Conservation (phyloP, 1,284 basidiomycete species). For the Microbotryum lychnidis-dioicae region DNA sequence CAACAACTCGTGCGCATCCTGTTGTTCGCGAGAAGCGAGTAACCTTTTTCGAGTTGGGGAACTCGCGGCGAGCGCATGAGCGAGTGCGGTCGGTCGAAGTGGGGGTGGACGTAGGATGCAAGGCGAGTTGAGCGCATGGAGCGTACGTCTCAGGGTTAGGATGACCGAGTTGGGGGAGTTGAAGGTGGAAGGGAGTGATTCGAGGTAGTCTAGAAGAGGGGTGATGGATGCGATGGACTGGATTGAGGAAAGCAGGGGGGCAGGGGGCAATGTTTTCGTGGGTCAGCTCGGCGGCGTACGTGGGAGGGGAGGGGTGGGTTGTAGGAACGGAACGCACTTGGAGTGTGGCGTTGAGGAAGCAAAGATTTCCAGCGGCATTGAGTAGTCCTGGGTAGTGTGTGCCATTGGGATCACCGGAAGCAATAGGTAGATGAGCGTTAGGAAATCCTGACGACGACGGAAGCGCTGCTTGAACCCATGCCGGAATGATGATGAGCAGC, state of each 20-base stretch:
- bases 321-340: conserved; percentile 54
- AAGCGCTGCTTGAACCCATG: no score
- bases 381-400: conserved; percentile 72
- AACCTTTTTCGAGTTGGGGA: conserved; percentile 49
- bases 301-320: background rate
- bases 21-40: conserved; percentile 77
- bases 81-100: conserved; percentile 61
- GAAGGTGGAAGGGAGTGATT: conserved; percentile 8
- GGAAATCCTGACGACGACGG: no score
- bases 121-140: conserved; percentile 20
- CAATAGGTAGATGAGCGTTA: no score
- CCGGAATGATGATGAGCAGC: no score
- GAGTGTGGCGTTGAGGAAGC: conserved; percentile 88
- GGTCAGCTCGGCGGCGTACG: background rate
- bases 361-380: conserved; percentile 88
- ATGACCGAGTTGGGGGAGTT: conserved; percentile 67
- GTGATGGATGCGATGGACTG: conserved; percentile 25
- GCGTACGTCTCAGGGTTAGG: conserved; percentile 51
- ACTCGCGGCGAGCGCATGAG: conserved; percentile 56
- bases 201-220: conserved; percentile 63
- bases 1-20: conserved; percentile 93
- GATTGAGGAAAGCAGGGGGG: background rate
- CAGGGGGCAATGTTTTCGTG: background rate
- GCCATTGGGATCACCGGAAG: conserved; percentile 22
- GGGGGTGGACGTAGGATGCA: conserved; percentile 48